phyloP scores from a whole-genome alignment of 495 filamentous ascomycete genomes.

The Neurospora sp. region DNA sequence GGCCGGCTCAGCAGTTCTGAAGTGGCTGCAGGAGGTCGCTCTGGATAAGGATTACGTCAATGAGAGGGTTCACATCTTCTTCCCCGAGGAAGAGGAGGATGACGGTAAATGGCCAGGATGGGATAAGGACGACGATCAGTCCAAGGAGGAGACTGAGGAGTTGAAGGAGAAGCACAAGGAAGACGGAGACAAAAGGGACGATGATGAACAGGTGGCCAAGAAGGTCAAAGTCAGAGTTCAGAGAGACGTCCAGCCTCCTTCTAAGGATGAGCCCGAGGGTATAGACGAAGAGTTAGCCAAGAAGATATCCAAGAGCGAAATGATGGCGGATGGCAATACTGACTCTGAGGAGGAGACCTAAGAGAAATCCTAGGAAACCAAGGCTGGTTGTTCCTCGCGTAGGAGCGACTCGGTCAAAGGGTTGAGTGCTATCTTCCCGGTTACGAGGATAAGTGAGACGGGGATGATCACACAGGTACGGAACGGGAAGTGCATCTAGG shows the following conservation, averaged over 20 bases:
- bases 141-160: not conserved
- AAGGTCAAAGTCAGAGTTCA: not conserved
- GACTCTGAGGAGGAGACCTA: not conserved
- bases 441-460: not conserved
- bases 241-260: not conserved
- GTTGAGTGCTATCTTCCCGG: not conserved
- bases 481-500: not conserved
- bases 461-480: not conserved
- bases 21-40: slow-evolving; percentile 37
- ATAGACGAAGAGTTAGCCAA: not conserved
- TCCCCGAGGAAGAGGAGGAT: slow-evolving; percentile 2
- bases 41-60: slow-evolving; percentile 1
- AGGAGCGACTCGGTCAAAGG: not conserved
- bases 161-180: not conserved
- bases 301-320: not conserved
- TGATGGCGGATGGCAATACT: not conserved
- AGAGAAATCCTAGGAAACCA: not conserved
- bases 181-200: not conserved
- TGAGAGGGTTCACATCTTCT: not conserved
- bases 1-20: slow-evolving; percentile 24
- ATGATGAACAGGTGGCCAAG: not conserved
- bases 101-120: slow-evolving; percentile 1
- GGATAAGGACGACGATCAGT: not conserved
- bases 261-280: not conserved
- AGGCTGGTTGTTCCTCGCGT: not conserved